Percentiles rank a stretch among this genome's conserved stretches.
Evolutionary conservation across 371 early-diverging fungal genomes (phyloP).

Genomic region (Mortierella sp.): DNA sequence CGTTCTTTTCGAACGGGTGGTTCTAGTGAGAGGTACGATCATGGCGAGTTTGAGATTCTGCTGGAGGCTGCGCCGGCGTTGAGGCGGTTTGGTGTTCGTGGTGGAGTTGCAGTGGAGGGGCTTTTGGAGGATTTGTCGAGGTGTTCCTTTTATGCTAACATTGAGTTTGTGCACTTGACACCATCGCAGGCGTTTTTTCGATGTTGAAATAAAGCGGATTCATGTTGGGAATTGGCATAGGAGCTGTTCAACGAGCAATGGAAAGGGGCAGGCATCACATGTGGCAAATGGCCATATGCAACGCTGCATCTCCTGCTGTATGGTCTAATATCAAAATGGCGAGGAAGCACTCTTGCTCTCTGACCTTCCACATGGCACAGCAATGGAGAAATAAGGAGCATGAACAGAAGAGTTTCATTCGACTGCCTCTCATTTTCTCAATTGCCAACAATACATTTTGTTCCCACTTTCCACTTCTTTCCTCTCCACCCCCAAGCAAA

Average conservation of each 20-base stretch:
- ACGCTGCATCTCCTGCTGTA: no score
- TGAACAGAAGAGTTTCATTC: background rate
- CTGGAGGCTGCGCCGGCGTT: background rate
- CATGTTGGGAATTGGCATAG: no score
- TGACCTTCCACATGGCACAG: background rate
- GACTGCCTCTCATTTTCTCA: background rate
- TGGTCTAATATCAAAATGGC: no score
- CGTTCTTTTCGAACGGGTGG: background rate
- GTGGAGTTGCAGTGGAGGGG: background rate
- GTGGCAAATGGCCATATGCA: no score
- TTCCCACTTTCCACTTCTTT: background rate
- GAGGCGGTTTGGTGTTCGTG: background rate
- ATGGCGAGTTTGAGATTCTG: background rate
- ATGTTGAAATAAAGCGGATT: background rate
- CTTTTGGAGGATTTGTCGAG: background rate
- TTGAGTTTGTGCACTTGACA: background rate
- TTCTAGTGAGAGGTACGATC: background rate
- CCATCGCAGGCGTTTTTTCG: background rate
- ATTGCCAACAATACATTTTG: background rate
- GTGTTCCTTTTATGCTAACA: background rate
- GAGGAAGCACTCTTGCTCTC: no score
- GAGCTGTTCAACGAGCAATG: no score
- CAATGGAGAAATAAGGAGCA: background rate
- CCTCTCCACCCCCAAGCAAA: background rate
- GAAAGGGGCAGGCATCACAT: no score